phyloP scores from a whole-genome alignment of 73 alveolate species.

The Uronychia binucleata region DNA sequence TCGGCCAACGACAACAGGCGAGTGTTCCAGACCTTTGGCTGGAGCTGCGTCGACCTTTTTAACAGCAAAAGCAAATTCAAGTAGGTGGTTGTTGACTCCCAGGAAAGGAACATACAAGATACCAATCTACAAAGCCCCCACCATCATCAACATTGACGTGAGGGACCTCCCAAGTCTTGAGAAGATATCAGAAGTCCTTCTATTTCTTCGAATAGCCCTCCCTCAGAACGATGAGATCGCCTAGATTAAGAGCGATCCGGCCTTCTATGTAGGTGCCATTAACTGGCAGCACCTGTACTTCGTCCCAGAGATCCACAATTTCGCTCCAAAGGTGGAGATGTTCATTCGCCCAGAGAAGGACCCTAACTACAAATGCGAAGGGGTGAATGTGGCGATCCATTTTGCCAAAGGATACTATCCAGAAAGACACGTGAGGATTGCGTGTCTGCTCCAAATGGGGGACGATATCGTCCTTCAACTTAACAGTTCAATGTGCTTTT shows the following conservation, averaged over 20 bases:
- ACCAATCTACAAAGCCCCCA: slow-evolving; percentile 66
- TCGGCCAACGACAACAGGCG: slow-evolving; percentile 25
- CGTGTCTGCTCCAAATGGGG: slow-evolving; percentile 47
- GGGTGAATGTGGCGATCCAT: slow-evolving; percentile 36
- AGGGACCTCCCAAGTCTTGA: slow-evolving; percentile 50
- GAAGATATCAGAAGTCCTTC: slow-evolving; percentile 48
- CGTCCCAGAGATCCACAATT: slow-evolving; percentile 68
- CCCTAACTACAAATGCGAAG: slow-evolving; percentile 58
- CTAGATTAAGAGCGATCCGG: slow-evolving; percentile 58
- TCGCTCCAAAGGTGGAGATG: slow-evolving; percentile 66
- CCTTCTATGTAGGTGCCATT: slow-evolving; percentile 20
- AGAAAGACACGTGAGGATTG: slow-evolving; percentile 53
- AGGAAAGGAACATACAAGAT: slow-evolving; percentile 53
- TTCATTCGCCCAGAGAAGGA: slow-evolving; percentile 59
- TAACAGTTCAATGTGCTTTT: slow-evolving; percentile 54
- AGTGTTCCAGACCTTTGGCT: slow-evolving; percentile 72
- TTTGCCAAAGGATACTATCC: slow-evolving; percentile 51
- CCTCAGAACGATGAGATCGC: slow-evolving; percentile 64
- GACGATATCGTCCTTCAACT: slow-evolving; percentile 30
- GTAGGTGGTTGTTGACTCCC: neutral
- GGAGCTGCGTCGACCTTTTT: slow-evolving; percentile 84
- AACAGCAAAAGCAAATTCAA: slow-evolving; percentile 69
- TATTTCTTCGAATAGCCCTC: slow-evolving; percentile 56
- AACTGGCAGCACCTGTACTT: slow-evolving; percentile 36
- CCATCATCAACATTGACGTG: slow-evolving; percentile 49